Percentiles rank a stretch among this genome's conserved stretches.
phyloP scores from a whole-genome alignment of 768 basidiomycete species.

The Tricholoma furcatifolium region DNA sequence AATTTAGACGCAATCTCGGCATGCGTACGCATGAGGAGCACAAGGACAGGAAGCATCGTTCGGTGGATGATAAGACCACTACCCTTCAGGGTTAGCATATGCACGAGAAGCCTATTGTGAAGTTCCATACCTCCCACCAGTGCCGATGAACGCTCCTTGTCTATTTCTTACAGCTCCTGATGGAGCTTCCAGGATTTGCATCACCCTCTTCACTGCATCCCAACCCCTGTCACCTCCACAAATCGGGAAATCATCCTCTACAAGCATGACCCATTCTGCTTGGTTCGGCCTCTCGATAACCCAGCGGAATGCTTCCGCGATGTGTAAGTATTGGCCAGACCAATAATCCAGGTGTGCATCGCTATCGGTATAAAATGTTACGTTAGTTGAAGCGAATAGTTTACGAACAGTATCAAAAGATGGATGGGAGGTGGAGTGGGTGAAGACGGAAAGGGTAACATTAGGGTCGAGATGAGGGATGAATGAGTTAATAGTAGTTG shows the following conservation, averaged over 20 bases:
- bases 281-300: conserved; percentile 13
- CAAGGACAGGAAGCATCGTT: conserved; percentile 32
- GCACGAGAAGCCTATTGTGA: neutral
- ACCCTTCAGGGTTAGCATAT: conserved; percentile 1
- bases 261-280: conserved; percentile 42
- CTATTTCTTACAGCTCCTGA: conserved; percentile 15
- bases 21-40: conserved; percentile 28
- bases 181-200: conserved; percentile 28
- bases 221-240: conserved; percentile 34
- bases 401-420: conserved; percentile 28
- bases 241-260: conserved; percentile 44
- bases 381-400: conserved; percentile 19
- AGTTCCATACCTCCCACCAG: conserved; percentile 36
- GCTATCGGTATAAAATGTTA: conserved; percentile 26
- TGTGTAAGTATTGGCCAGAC: conserved; percentile 37
- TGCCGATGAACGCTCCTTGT: conserved; percentile 39
- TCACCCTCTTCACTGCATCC: conserved; percentile 28
- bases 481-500: conserved; percentile 35
- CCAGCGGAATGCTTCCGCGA: conserved; percentile 41
- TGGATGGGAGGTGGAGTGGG: conserved; percentile 30
- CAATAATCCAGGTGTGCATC: conserved; percentile 29
- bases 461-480: conserved; percentile 29
- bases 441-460: conserved; percentile 37
- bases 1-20: conserved; percentile 27
- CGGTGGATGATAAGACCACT: conserved; percentile 43